Conservation (phyloP, 1,284 basidiomycete species). For the Apiotrichum mycotoxinovorans region DNA sequence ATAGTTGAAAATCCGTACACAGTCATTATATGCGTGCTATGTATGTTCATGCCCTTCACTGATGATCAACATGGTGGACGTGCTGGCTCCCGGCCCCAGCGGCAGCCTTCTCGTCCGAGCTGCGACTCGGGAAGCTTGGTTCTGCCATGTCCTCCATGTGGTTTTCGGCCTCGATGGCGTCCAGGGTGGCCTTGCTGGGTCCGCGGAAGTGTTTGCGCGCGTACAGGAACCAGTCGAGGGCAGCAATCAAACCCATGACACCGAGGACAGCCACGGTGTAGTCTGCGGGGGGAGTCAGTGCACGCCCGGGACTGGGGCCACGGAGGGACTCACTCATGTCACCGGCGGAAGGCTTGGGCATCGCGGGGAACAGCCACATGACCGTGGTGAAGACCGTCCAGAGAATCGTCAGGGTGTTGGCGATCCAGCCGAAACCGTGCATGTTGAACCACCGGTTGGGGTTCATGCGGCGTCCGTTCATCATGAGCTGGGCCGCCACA, state of each 20-base stretch:
- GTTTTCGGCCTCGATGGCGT: constrained; percentile 6
- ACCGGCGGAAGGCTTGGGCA: constrained; percentile 6
- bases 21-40: too few species aligned
- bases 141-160: background rate
- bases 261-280: constrained; percentile 15
- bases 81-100: too few species aligned
- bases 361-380: constrained; percentile 20
- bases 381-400: constrained; percentile 13
- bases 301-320: background rate
- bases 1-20: too few species aligned
- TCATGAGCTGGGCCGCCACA: constrained; percentile 11
- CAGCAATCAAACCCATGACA: constrained; percentile 11
- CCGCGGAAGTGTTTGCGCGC: constrained; percentile 18
- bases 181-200: constrained; percentile 6
- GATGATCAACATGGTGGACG: too few species aligned
- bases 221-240: constrained; percentile 15
- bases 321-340: constrained; percentile 10
- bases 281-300: too few species aligned
- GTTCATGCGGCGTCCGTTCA: constrained; percentile 9
- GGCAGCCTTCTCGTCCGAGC: too few species aligned
- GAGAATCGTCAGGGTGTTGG: constrained; percentile 7
- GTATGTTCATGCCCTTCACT: too few species aligned
- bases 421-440: constrained; percentile 10
- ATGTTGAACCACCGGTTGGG: constrained; percentile 15
- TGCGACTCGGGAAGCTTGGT: too few species aligned